phyloP scores from a whole-genome alignment of 2,329 filamentous ascomycete species.

The Lachnellula hyalina region DNA sequence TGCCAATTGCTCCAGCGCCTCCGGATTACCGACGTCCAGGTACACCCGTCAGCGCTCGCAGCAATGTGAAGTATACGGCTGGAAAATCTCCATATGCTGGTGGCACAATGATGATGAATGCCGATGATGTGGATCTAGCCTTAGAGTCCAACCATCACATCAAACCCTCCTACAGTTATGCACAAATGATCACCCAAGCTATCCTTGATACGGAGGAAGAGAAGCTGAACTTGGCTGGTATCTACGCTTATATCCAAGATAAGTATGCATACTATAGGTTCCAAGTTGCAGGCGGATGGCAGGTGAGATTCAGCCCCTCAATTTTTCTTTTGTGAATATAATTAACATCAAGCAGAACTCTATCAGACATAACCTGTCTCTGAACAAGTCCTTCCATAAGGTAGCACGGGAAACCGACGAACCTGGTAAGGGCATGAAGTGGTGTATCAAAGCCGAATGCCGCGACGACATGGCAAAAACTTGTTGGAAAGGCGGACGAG shows the following conservation, averaged over 20 bases:
- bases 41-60: conserved; percentile 40
- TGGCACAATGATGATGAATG: conserved; percentile 42
- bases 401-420: conserved; percentile 89
- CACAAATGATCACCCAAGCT: conserved; percentile 93
- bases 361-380: conserved; percentile 90
- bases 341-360: conserved; percentile 61
- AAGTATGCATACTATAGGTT: conserved; percentile 92
- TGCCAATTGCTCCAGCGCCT: conserved; percentile 54
- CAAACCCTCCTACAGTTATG: conserved; percentile 95
- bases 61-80: conserved; percentile 19
- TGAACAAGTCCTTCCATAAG: conserved; percentile 94
- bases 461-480: conserved; percentile 75
- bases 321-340: background rate
- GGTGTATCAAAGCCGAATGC: conserved; percentile 82
- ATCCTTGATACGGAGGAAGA: conserved; percentile 83
- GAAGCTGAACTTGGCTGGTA: conserved; percentile 84
- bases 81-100: conserved; percentile 29
- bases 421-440: conserved; percentile 98
- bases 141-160: conserved; percentile 81
- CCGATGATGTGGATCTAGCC: conserved; percentile 65
- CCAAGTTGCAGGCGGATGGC: conserved; percentile 74
- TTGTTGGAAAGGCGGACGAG: conserved; percentile 50
- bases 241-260: conserved; percentile 88
- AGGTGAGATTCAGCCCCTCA: conserved; percentile 51
- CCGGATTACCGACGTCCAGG: conserved; percentile 55